These are phyloP conservation scores for Aspergillus quadricinctus DNA, from an alignment of 2,329 filamentous ascomycete species.

Conservation along the genomic window DNA sequence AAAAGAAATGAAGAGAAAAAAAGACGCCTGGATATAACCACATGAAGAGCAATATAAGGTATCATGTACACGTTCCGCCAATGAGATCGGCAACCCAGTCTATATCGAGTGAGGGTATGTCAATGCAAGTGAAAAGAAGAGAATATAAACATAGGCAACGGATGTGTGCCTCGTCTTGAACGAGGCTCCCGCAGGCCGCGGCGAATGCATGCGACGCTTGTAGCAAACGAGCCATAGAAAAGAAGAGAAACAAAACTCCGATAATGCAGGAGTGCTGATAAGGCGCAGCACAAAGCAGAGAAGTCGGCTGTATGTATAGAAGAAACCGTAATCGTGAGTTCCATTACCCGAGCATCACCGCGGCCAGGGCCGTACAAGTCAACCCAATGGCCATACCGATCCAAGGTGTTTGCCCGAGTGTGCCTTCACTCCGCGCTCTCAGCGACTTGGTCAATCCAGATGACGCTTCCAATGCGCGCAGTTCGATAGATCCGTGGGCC, in stretches of 20 bases:
- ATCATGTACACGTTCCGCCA: constrained; percentile 33
- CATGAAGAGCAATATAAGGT: constrained; percentile 21
- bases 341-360: constrained; percentile 35
- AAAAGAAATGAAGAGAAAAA: background rate
- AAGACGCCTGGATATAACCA: background rate
- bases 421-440: constrained; percentile 34
- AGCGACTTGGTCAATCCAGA: constrained; percentile 23
- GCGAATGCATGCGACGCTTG: constrained; percentile 13
- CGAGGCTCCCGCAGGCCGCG: too few species aligned
- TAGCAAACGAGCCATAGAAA: constrained; percentile 8
- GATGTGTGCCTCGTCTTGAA: too few species aligned
- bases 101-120: constrained; percentile 23
- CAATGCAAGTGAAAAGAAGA: constrained; percentile 20
- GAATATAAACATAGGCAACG: constrained; percentile 2
- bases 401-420: constrained; percentile 38
- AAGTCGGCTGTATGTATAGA: background rate
- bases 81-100: constrained; percentile 16
- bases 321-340: too few species aligned
- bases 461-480: constrained; percentile 22
- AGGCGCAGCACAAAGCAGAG: background rate
- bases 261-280: constrained; percentile 11
- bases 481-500: constrained; percentile 24
- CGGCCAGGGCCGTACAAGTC: constrained; percentile 36
- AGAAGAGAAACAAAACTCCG: constrained; percentile 13
- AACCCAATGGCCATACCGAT: constrained; percentile 40